phyloP scores from a whole-genome alignment of 75 land plant genomes.

The Ceratopteris richardii region DNA sequence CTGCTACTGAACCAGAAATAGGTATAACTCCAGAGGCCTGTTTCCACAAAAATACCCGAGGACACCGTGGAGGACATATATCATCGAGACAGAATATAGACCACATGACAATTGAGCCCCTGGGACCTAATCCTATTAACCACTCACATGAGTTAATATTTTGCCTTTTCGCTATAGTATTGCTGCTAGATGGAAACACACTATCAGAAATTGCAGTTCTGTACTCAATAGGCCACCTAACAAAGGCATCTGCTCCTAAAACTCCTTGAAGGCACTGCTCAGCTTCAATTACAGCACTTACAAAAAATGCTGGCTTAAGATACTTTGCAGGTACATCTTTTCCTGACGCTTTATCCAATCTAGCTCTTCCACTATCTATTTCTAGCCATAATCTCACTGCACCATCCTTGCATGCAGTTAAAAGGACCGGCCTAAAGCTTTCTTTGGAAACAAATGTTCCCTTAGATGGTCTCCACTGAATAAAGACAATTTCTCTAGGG shows the following conservation, averaged over 20 bases:
- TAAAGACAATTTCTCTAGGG: slow-evolving; percentile 58
- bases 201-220: slow-evolving; percentile 10
- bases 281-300: slow-evolving; percentile 75
- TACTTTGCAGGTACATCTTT: slow-evolving; percentile 34
- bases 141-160: slow-evolving; percentile 63
- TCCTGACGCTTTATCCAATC: slow-evolving; percentile 16
- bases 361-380: slow-evolving; percentile 41
- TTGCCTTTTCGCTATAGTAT: slow-evolving; percentile 10
- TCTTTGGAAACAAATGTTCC: slow-evolving; percentile 7
- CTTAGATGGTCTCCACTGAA: slow-evolving; percentile 84
- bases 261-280: slow-evolving; percentile 46
- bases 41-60: slow-evolving; percentile 78
- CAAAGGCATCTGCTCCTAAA: slow-evolving; percentile 57
- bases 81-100: slow-evolving; percentile 88
- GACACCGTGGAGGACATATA: slow-evolving; percentile 61
- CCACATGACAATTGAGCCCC: slow-evolving; percentile 54
- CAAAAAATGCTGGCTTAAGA: slow-evolving; percentile 46
- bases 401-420: slow-evolving; percentile 89
- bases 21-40: slow-evolving; percentile 24
- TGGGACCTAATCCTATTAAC: slow-evolving; percentile 76
- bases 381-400: slow-evolving; percentile 85
- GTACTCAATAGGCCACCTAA: slow-evolving; percentile 59
- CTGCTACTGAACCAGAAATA: slow-evolving; percentile 7
- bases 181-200: background rate
- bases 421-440: slow-evolving; percentile 30